Evolutionary conservation across 2,329 filamentous ascomycete species (phyloP), one percentile per base, ranked within the genome.

Genomic region (Onygenales sp.): DNA sequence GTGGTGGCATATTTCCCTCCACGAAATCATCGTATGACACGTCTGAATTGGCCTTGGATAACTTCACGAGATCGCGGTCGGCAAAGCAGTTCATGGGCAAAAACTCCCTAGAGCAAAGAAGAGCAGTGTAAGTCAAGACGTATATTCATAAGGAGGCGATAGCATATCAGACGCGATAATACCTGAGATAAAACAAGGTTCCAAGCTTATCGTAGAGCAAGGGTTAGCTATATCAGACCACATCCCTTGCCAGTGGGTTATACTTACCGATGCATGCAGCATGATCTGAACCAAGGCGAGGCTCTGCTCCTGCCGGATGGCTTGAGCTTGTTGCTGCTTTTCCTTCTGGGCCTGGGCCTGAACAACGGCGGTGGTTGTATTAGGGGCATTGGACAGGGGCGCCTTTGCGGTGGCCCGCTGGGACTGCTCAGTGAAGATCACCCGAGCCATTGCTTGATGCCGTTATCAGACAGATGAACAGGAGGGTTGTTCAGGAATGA

Each of bases 261-360:
- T 38, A 68, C 72, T 65, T 56, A 76, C 71, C 14, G 72, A 71
- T 43, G 72, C 68, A 58, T 76, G 75, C 8, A 78, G 60, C 59
- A 76, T 68, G 3, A 73, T 75, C 61, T 76, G 74, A 11, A 75
- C 68, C 42, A 77, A 61, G 52, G 75, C 73, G 41, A 72, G 63
- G 55, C 74, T 78, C 57, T 77, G 75, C 51, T 69, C 65, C 53
- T 73, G 71, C 46, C 63, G 69, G 10, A 68, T 55, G 2, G 55
- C 55, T 32, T 61, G 53, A 10, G 45, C 46, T 36, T 58, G 54
- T 36, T 51, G 27, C 48, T 58, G 61, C 7, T 52, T 55, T 46
- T 59, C 52, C 48, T 50, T 53, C 47, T 58, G 54, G 10, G 42
- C 50, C 32, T 57, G 47, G 27, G 48, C 44, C 3, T 42, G 55